Base-by-base conservation (phyloP, 768 basidiomycete species). In the Suillus weaverae region DNA sequence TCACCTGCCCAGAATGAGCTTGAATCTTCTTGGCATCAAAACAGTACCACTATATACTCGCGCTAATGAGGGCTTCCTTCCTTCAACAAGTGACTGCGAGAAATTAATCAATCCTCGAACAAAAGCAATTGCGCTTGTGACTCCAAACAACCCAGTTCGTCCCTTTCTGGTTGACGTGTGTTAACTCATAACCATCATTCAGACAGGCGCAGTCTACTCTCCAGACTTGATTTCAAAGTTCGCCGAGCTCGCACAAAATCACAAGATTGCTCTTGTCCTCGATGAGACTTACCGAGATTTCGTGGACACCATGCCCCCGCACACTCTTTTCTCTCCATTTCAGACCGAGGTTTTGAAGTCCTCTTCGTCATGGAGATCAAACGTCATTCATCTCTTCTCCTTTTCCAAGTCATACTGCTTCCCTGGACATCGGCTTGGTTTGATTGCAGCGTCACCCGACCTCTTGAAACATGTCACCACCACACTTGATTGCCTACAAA, bases 261-360 rank as follows among this genome's bases (percentile, higher is more conserved):
- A 81, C 33, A 78, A 81, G 1, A 70, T 94, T 20, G 88, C 91
- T 0, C 82, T 95, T 30, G 81, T 95, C 43, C 57, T 96, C n/a
- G 94, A 96, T 75, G 92, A 94, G 76, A 95, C 94, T 1, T 96
- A 96, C 75, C 84, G 92, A 14, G 92, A 95, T 72, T 94, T 95
- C 70, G 77, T 88, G 50, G 74, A 84, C n/a, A 70, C 76, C 5
- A 69, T 69, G 22, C 75, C 79, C n/a, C 86, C 90, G 0, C 90
- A 91, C 70, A 65, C 68, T 39, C 78, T 90, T 22, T 91, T 91
- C 72, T 74, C 77, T 2, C 48, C 72, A 3, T 54, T 61, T 0
- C 57, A 64, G 63, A 62, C 62, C 4, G 38, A 63, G 20, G 36
- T 60, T 7, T 35, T 59, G 4, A 44, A 54, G 13, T 14, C 60